Conservation (phyloP, 169 alveolate genomes). For the Pseudocohnilembus persalinus region DNA sequence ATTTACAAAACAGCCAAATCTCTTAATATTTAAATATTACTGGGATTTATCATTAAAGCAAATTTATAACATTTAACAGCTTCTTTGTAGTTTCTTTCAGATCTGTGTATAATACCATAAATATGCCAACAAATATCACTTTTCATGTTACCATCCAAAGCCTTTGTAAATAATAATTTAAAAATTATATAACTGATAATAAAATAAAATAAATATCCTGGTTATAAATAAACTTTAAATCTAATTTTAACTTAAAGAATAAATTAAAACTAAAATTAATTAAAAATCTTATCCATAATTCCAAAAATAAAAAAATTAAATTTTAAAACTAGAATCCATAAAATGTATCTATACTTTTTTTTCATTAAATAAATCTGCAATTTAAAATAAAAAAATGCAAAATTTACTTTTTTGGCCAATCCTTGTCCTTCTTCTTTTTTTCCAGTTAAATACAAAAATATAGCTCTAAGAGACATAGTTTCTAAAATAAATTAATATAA, state of each 20-base stretch:
- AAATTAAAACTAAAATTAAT: too few species aligned
- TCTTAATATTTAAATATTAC: conserved; percentile 77
- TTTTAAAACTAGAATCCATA: too few species aligned
- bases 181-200: too few species aligned
- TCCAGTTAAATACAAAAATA: conserved; percentile 51
- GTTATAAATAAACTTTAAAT: too few species aligned
- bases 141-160: conserved; percentile 49
- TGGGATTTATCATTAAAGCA: conserved; percentile 77
- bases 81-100: conserved; percentile 83
- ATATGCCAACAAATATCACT: conserved; percentile 86
- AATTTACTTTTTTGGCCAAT: conserved; percentile 49
- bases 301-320: too few species aligned
- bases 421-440: conserved; percentile 53
- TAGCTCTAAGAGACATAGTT: conserved; percentile 63
- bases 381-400: too few species aligned
- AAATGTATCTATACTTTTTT: too few species aligned
- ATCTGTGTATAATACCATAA: conserved; percentile 80
- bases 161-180: not conserved
- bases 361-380: too few species aligned
- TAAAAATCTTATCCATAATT: too few species aligned
- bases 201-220: too few species aligned
- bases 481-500: conserved; percentile 19
- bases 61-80: conserved; percentile 85
- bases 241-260: too few species aligned
- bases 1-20: conserved; percentile 83